These are phyloP conservation scores for Patellaria atrata DNA, from an alignment of 495 filamentous ascomycete genomes.

Conservation along the genomic window DNA sequence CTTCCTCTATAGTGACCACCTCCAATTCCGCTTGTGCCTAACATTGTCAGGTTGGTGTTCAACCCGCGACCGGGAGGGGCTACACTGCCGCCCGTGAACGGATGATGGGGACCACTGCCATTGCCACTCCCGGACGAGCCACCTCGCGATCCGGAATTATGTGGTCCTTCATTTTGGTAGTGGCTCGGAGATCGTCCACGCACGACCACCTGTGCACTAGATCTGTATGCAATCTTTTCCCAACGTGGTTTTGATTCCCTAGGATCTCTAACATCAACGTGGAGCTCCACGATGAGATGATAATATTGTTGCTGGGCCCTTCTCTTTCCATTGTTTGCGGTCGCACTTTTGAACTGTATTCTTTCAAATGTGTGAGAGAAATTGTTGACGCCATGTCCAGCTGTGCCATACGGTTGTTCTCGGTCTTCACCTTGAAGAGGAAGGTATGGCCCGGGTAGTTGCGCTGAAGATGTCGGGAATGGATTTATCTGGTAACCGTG, in stretches of 20 bases:
- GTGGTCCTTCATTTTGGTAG: constrained; percentile 65
- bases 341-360: constrained; percentile 93
- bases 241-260: constrained; percentile 35
- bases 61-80: too few species aligned
- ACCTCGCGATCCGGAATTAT: constrained; percentile 46
- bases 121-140: constrained; percentile 54
- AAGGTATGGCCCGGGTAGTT: not conserved
- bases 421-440: not conserved
- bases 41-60: too few species aligned
- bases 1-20: constrained; percentile 16
- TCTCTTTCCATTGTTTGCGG: constrained; percentile 89
- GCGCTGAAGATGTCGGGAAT: not conserved
- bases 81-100: too few species aligned
- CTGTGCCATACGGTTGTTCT: not conserved
- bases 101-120: constrained; percentile 33
- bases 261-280: constrained; percentile 48
- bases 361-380: constrained; percentile 58
- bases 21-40: constrained; percentile 7
- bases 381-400: too few species aligned
- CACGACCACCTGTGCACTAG: constrained; percentile 82
- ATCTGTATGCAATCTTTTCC: constrained; percentile 64
- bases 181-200: constrained; percentile 86
- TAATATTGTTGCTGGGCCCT: constrained; percentile 89
- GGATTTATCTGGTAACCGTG: not conserved
- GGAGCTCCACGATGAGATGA: constrained; percentile 80